A percentile compares a stretch with the other conserved stretches of the same genome.
Conservation (phyloP, 768 basidiomycete species). For the Psilocybe sp. region DNA sequence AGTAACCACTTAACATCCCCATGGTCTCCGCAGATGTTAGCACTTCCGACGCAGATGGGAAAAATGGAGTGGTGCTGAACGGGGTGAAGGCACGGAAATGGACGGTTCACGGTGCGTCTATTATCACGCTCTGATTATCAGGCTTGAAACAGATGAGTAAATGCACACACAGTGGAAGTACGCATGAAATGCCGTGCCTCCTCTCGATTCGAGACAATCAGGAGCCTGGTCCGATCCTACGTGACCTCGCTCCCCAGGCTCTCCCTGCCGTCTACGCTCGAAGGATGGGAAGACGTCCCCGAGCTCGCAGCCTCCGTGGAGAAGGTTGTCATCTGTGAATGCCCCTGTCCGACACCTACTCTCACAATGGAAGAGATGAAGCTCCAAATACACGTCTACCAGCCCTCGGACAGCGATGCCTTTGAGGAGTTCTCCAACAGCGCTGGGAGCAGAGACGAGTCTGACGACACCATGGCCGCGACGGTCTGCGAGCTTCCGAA, state of each 20-base stretch:
- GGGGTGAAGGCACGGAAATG: constrained; percentile 31
- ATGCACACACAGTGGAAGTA: constrained; percentile 66
- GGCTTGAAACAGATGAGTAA: not conserved
- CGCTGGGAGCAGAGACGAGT: constrained; percentile 53
- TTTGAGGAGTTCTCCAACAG: constrained; percentile 73
- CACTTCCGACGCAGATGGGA: too few relatives aligned
- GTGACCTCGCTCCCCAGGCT: constrained; percentile 61
- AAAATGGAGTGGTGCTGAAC: not conserved
- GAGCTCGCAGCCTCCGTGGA: constrained; percentile 76
- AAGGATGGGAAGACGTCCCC: constrained; percentile 78
- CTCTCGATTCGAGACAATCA: constrained; percentile 73
- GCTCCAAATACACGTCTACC: constrained; percentile 87
- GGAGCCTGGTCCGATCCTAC: constrained; percentile 58
- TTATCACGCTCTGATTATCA: not conserved
- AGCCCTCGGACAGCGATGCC: constrained; percentile 64
- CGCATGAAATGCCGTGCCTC: constrained; percentile 67
- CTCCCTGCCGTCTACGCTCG: constrained; percentile 64
- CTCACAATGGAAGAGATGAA: constrained; percentile 55
- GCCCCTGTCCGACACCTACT: constrained; percentile 51
- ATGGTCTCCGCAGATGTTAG: not conserved
- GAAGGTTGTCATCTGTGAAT: constrained; percentile 70
- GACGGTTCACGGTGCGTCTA: constrained; percentile 61
- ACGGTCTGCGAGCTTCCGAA: constrained; percentile 88
- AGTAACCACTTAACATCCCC: too few relatives aligned
- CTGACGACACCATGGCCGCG: constrained; percentile 82